Evolutionary conservation across 805 yeast species (phyloP).

Genomic region (Nakazawaea pomicola): DNA sequence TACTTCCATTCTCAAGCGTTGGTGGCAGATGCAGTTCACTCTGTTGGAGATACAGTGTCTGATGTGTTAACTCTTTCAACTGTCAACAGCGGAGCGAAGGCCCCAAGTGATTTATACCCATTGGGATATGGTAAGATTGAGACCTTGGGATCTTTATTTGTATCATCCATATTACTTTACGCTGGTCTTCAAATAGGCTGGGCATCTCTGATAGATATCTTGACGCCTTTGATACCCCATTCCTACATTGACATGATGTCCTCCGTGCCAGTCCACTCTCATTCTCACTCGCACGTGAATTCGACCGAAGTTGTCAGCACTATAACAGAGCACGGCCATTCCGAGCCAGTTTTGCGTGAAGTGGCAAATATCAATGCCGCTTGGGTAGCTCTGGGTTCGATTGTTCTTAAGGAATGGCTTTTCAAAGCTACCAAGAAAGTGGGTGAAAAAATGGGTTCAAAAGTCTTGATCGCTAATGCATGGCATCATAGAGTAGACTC

Average conservation of each 20-base stretch:
- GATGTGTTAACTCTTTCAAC: constrained; percentile 88
- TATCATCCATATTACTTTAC: constrained; percentile 71
- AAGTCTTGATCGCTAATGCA: constrained; percentile 92
- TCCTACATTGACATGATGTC: constrained; percentile 46
- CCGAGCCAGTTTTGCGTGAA: constrained; percentile 22
- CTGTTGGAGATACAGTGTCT: constrained; percentile 83
- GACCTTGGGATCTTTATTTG: constrained; percentile 86
- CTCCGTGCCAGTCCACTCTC: constrained; percentile 49
- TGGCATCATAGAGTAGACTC: constrained; percentile 99
- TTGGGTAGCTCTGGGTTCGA: constrained; percentile 90
- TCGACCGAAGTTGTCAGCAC: constrained; percentile 13
- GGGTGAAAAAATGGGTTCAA: constrained; percentile 74
- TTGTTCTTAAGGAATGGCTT: constrained; percentile 82
- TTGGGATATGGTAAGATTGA: constrained; percentile 91
- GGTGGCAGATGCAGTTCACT: constrained; percentile 92
- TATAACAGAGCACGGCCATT: constrained; percentile 25
- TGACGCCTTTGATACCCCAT: constrained; percentile 65
- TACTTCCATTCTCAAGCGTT: constrained; percentile 93
- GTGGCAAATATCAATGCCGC: constrained; percentile 85
- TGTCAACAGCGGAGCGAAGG: constrained; percentile 65
- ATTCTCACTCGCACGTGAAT: constrained; percentile 41
- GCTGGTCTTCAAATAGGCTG: constrained; percentile 93
- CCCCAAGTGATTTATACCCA: constrained; percentile 62
- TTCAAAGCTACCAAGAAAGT: constrained; percentile 77
- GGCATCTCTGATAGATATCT: constrained; percentile 65